Evolutionary conservation across 1,284 basidiomycete genomes (phyloP).

Genomic region (Marasmius oreades): DNA sequence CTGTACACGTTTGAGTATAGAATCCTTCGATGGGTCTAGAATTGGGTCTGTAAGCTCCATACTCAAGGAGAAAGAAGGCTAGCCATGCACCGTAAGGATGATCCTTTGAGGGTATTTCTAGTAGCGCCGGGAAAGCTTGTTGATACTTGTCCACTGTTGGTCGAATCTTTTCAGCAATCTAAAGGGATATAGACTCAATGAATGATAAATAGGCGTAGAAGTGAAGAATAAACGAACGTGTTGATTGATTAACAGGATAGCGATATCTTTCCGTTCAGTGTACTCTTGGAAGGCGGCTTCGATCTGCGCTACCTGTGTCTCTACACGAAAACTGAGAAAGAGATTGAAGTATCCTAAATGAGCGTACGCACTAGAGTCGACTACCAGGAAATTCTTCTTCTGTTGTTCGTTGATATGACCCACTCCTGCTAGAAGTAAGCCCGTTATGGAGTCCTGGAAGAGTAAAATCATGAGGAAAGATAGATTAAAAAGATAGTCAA

Average conservation of each 20-base stretch:
- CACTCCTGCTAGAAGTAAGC: conserved; percentile 87
- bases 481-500: background rate
- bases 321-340: conserved; percentile 37
- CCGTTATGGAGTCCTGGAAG: conserved; percentile 88
- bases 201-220: conserved; percentile 6
- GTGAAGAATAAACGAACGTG: conserved; percentile 58
- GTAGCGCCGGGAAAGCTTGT: conserved; percentile 92
- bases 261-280: conserved; percentile 90
- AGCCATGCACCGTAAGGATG: conserved; percentile 77
- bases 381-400: conserved; percentile 95
- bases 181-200: conserved; percentile 14
- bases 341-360: conserved; percentile 7
- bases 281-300: conserved; percentile 91
- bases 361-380: conserved; percentile 72
- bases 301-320: conserved; percentile 85
- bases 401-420: conserved; percentile 86
- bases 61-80: background rate
- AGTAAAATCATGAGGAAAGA: background rate
- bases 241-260: conserved; percentile 95
- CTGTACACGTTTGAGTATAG: conserved; percentile 95
- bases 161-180: conserved; percentile 97
- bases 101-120: conserved; percentile 97
- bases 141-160: conserved; percentile 94
- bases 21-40: conserved; percentile 87
- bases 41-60: background rate